Base-by-base conservation (phyloP, 768 basidiomycete genomes). In the Kondoa malvinella region DNA sequence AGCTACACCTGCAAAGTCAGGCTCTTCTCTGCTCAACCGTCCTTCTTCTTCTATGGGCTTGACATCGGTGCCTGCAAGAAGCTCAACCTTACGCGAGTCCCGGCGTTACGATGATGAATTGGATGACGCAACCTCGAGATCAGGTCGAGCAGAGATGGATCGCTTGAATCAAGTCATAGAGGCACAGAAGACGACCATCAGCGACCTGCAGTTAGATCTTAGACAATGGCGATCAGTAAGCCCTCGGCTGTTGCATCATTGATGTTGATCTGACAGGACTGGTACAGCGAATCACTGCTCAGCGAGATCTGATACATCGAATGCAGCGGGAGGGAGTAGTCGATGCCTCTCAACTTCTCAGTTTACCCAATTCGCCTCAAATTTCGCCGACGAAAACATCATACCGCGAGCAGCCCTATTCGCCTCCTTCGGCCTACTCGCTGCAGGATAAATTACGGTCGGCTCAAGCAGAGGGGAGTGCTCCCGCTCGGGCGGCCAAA, bases 161-260 rank as follows among this genome's bases (percentile, higher is more conserved):
- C 61, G 61, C 61, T 33, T 63, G 8, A 63, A 63, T 33, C 15
- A 16, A 8, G 61, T 63, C 12, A 63, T 63, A 3, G 61, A 63
- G 3, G 3, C 30, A 21, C 61, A 63, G 30, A 63, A 32, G 32
- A 14, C 3, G 27, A 63, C 61, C 16, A 63, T 63, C 12, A 16
- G 29, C 16, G 61, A 63, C 31, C 61, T 63, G 3, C 15, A 32
- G 30, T 21, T 17, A 12, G 61, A 63, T n/a, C 30, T 63, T 8
- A 33, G n/a, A 8, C 26, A 16, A 17, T 63, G 61, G 61, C 61
- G 30, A 16, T 21, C n/a, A 33, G 61, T 63, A 63, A 63, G 30
- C 27, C 30, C 8, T 29, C 25, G 21, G 27, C 61, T 26, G 3
- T n/a, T 63, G 61, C 61, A 31, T 30, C 32, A n/a, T 26, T 3